Conservation (phyloP, 2,329 filamentous ascomycete genomes). For the Fusarium decemcellulare region DNA sequence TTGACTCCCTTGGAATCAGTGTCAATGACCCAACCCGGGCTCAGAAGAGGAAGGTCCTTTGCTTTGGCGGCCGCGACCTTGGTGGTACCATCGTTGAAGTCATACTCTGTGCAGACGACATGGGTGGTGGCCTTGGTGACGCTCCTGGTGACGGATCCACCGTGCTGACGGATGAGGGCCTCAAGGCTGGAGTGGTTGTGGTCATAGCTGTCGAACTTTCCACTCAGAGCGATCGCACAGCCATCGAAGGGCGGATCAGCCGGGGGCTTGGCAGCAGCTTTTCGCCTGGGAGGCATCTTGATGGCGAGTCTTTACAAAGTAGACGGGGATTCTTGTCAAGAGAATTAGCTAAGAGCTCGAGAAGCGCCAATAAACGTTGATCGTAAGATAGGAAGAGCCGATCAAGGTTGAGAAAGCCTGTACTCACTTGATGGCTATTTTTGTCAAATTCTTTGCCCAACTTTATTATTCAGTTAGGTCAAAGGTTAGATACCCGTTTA, state of each 20-base stretch:
- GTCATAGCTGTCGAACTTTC: slow-evolving; percentile 68
- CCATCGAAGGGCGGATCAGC: slow-evolving; percentile 59
- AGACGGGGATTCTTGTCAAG: too few relatives aligned
- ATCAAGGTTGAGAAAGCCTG: too few relatives aligned
- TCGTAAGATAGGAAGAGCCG: too few relatives aligned
- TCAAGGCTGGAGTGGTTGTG: slow-evolving; percentile 67
- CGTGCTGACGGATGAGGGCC: slow-evolving; percentile 61
- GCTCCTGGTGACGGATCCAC: slow-evolving; percentile 62
- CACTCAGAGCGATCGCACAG: slow-evolving; percentile 70
- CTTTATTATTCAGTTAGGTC: too few relatives aligned
- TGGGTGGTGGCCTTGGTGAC: slow-evolving; percentile 68
- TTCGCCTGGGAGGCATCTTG: slow-evolving; percentile 44
- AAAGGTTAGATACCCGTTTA: too few relatives aligned
- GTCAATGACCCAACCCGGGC: slow-evolving; percentile 74
- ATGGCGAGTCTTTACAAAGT: too few relatives aligned
- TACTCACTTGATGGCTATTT: too few relatives aligned
- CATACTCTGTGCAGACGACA: slow-evolving; percentile 68
- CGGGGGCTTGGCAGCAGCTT: slow-evolving; percentile 38
- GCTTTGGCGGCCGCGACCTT: slow-evolving; percentile 66
- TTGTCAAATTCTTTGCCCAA: too few relatives aligned
- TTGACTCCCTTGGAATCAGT: slow-evolving; percentile 55
- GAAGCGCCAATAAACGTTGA: too few relatives aligned
- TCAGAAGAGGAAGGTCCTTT: slow-evolving; percentile 68
- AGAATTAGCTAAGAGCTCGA: too few relatives aligned
- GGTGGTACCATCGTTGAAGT: slow-evolving; percentile 62